Evolutionary conservation across 2,329 filamentous ascomycete species (phyloP).

Genomic region (Pseudonectria foliicola): DNA sequence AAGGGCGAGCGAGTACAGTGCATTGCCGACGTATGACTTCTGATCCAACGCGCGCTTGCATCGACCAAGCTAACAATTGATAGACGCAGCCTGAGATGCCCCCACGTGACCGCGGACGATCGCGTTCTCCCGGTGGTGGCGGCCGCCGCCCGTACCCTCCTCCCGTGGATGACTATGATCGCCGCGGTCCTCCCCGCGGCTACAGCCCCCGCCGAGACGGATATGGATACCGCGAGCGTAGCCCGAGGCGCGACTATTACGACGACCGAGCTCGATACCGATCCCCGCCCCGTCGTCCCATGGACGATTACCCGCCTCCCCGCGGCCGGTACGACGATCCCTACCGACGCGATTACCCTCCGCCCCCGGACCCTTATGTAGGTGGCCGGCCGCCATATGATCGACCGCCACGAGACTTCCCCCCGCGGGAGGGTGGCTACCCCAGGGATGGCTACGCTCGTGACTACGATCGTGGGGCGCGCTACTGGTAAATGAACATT

Average conservation of each 20-base stretch:
- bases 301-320: slow-evolving; percentile 69
- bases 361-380: slow-evolving; percentile 56
- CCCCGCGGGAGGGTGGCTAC: slow-evolving; percentile 35
- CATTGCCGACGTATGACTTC: slow-evolving; percentile 63
- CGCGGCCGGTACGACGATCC: slow-evolving; percentile 69
- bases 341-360: slow-evolving; percentile 63
- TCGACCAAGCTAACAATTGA: slow-evolving; percentile 15
- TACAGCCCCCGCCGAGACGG: slow-evolving; percentile 72
- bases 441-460: slow-evolving; percentile 37
- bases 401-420: slow-evolving; percentile 45
- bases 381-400: slow-evolving; percentile 52
- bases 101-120: slow-evolving; percentile 63
- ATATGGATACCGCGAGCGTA: slow-evolving; percentile 81
- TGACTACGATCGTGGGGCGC: slow-evolving; percentile 44
- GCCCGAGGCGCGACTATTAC: slow-evolving; percentile 81
- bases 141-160: slow-evolving; percentile 58
- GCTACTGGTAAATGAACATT: slow-evolving; percentile 40
- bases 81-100: slow-evolving; percentile 75
- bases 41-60: background rate
- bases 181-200: slow-evolving; percentile 68
- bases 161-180: slow-evolving; percentile 72
- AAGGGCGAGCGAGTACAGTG: slow-evolving; percentile 84
- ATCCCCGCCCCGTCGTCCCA: slow-evolving; percentile 69
- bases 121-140: slow-evolving; percentile 56
- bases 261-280: slow-evolving; percentile 74